These are phyloP conservation scores for Cutaneotrichosporon sp. DNA, from an alignment of 1,284 basidiomycete species.

Conservation along the genomic window DNA sequence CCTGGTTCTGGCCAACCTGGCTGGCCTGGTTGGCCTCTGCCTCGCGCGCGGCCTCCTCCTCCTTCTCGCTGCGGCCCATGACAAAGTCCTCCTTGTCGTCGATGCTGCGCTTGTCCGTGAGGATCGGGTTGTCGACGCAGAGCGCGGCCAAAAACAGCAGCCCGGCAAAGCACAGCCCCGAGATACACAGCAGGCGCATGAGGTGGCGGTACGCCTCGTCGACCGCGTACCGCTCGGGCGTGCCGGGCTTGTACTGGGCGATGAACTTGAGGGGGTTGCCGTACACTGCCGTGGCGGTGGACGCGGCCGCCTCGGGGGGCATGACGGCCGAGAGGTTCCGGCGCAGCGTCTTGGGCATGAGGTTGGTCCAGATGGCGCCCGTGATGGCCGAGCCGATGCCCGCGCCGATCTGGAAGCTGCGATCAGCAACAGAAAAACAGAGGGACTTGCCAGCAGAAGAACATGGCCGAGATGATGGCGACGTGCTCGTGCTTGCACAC, in stretches of 20 bases:
- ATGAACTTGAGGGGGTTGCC: slow-evolving; percentile 42
- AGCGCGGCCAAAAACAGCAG: slow-evolving; percentile 25
- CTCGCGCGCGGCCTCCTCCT: not conserved
- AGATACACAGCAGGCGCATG: slow-evolving; percentile 36
- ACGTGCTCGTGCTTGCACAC: slow-evolving; percentile 47
- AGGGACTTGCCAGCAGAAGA: slow-evolving; percentile 33
- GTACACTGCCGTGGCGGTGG: slow-evolving; percentile 28
- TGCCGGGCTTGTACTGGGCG: slow-evolving; percentile 41
- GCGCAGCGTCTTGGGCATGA: slow-evolving; percentile 8
- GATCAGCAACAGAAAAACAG: not conserved
- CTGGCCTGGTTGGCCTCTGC: no score
- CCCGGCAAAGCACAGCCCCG: slow-evolving; percentile 33
- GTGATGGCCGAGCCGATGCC: slow-evolving; percentile 49
- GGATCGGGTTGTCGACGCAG: slow-evolving; percentile 18
- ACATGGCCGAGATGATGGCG: slow-evolving; percentile 49
- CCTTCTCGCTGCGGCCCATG: not conserved
- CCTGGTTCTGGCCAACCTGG: no score
- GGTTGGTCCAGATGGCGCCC: slow-evolving; percentile 51
- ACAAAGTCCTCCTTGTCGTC: slow-evolving; percentile 41
- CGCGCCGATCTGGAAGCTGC: slow-evolving; percentile 39
- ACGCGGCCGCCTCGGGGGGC: not conserved
- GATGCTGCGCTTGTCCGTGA: slow-evolving; percentile 15
- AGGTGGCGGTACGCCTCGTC: slow-evolving; percentile 37
- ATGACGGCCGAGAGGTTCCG: slow-evolving; percentile 36
- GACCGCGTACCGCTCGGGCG: slow-evolving; percentile 41